Conservation (phyloP, 306 rosid genomes). For the Mimosa pudica region DNA sequence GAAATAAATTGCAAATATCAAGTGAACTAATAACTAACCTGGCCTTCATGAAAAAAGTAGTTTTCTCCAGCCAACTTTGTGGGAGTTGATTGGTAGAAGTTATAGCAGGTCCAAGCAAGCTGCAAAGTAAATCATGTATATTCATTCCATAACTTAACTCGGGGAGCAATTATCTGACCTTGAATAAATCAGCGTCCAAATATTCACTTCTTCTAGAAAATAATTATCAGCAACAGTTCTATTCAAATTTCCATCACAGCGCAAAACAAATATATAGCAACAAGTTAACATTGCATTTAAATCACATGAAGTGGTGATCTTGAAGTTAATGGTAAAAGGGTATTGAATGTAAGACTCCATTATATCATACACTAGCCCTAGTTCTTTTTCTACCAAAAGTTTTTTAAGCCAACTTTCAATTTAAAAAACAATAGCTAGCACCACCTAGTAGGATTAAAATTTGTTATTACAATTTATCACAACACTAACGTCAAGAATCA, state of each 20-base stretch:
- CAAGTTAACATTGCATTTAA: not conserved
- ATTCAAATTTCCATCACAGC: conserved; percentile 19
- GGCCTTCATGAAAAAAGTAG: conserved; percentile 74
- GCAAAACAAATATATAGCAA: not conserved
- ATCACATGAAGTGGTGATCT: not conserved
- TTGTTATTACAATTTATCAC: not conserved
- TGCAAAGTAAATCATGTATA: conserved; percentile 42
- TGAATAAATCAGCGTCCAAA: conserved; percentile 5
- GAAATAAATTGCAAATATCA: conserved; percentile 4
- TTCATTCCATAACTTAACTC: conserved; percentile 13
- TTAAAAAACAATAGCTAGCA: not conserved
- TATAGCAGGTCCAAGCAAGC: conserved; percentile 99
- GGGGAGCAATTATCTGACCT: not conserved
- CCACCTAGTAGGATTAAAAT: too few species aligned
- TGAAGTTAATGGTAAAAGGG: not conserved
- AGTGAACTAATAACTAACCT: conserved; percentile 61
- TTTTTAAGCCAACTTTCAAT: not conserved
- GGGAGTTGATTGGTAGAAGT: conserved; percentile 94
- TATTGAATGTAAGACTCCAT: not conserved
- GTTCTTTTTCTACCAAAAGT: not conserved
- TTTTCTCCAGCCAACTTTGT: conserved; percentile 99
- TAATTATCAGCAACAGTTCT: conserved; percentile 14
- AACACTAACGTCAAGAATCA: not conserved
- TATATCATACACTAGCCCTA: not conserved
- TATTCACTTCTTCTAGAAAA: conserved; percentile 1